Evolutionary conservation across 2,329 filamentous ascomycete species (phyloP).

Genomic region (Dothidotthia symphoricarpi): DNA sequence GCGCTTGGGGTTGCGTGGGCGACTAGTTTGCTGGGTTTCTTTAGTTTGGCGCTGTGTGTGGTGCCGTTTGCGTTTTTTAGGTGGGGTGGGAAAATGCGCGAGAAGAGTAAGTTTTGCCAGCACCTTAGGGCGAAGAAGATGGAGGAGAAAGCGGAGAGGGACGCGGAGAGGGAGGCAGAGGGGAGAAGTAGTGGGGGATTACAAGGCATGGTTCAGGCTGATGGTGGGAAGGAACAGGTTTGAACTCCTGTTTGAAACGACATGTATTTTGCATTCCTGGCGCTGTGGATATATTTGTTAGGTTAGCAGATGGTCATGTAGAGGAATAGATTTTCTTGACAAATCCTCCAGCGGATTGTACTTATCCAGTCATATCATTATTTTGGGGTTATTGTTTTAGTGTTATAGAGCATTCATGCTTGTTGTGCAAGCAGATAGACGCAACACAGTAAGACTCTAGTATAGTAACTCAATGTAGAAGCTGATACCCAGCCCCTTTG

Average conservation of each 20-base stretch:
- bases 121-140: conserved; percentile 49
- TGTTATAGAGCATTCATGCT: no score
- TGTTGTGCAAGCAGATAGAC: no score
- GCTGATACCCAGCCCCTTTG: no score
- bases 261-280: no score
- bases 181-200: neutral
- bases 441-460: no score
- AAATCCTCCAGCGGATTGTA: no score
- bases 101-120: conserved; percentile 61
- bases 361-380: no score
- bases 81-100: conserved; percentile 56
- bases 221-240: conserved; percentile 14
- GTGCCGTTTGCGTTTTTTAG: conserved; percentile 60
- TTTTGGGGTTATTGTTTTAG: no score
- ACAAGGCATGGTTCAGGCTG: neutral
- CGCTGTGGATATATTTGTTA: no score
- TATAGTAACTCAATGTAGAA: no score
- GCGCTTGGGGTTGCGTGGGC: conserved; percentile 69
- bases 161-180: conserved; percentile 15
- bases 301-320: no score
- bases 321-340: no score
- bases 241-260: neutral
- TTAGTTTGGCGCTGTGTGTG: conserved; percentile 51
- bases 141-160: conserved; percentile 26
- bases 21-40: conserved; percentile 51